phyloP scores from a whole-genome alignment of 2,329 filamentous ascomycete genomes.

The Reticulascus tulasneorum region DNA sequence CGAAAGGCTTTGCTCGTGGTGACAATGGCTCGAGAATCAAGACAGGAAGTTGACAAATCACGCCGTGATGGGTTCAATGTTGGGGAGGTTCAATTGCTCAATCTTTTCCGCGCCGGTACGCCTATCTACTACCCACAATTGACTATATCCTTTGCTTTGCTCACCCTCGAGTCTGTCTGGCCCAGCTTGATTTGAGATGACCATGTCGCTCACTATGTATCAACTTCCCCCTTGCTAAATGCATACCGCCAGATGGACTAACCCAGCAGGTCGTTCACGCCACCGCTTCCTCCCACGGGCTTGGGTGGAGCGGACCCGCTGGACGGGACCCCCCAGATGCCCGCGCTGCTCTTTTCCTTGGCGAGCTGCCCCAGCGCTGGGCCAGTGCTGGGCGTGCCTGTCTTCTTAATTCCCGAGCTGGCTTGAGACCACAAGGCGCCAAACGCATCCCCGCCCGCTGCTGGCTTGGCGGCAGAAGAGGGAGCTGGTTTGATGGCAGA shows the following conservation, averaged over 20 bases:
- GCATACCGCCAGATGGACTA: conserved; percentile 24
- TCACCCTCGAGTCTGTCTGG: conserved; percentile 19
- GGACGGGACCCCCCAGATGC: conserved; percentile 81
- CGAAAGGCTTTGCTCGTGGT: too few relatives aligned
- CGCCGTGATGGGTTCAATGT: too few relatives aligned
- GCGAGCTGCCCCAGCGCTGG: conserved; percentile 89
- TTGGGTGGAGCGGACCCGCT: conserved; percentile 25
- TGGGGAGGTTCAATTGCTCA: conserved; percentile 17
- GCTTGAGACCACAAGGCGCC: conserved; percentile 79
- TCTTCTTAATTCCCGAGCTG: conserved; percentile 72
- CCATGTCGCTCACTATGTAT: conserved; percentile 2
- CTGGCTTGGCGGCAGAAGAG: conserved; percentile 49
- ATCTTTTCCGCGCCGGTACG: conserved; percentile 38
- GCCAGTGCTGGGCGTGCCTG: conserved; percentile 56
- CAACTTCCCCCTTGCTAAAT: neutral
- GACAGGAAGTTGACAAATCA: too few relatives aligned
- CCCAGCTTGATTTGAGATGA: too few relatives aligned
- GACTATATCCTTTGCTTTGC: conserved; percentile 18
- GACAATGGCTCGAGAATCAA: too few relatives aligned
- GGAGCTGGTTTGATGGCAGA: conserved; percentile 46
- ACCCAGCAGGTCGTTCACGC: conserved; percentile 47
- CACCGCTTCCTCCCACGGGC: conserved; percentile 23
- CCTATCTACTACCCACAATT: conserved; percentile 30
- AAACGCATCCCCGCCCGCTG: conserved; percentile 76
- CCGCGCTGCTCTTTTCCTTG: conserved; percentile 95